phyloP scores from a whole-genome alignment of 805 yeast genomes.

The Lipomyces kockii region DNA sequence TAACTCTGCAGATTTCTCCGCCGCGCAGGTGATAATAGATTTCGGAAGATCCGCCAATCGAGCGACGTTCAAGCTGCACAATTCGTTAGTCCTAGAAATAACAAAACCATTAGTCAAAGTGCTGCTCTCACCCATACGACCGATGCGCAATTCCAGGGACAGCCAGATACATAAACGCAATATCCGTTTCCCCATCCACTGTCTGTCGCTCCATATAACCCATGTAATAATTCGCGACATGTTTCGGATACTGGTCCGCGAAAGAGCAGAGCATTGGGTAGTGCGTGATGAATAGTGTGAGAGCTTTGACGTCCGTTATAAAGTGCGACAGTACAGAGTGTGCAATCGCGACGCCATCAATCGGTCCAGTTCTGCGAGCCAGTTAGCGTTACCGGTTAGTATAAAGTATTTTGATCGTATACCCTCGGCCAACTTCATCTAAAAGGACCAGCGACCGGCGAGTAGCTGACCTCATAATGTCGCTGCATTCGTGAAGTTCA shows the following conservation, averaged over 20 bases:
- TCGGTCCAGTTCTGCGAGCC: constrained; percentile 54
- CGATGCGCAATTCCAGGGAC: constrained; percentile 58
- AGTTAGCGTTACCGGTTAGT: not conserved
- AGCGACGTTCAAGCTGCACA: constrained; percentile 67
- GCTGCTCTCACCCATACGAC: constrained; percentile 62
- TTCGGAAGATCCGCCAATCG: constrained; percentile 62
- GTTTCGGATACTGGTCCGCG: constrained; percentile 47
- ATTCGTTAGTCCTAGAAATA: not conserved
- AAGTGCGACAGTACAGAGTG: constrained; percentile 69
- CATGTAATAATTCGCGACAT: constrained; percentile 71
- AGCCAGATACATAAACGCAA: constrained; percentile 59
- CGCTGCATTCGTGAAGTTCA: constrained; percentile 69
- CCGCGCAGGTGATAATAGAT: constrained; percentile 32
- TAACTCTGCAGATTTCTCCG: constrained; percentile 17
- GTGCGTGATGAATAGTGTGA: constrained; percentile 82
- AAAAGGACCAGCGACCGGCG: constrained; percentile 62
- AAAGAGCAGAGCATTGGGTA: constrained; percentile 68
- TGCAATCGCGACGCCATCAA: constrained; percentile 84
- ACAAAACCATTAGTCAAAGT: not conserved
- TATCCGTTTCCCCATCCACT: constrained; percentile 46
- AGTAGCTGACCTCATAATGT: constrained; percentile 58
- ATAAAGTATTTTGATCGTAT: not conserved
- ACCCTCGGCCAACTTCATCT: constrained; percentile 79
- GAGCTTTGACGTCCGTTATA: constrained; percentile 51
- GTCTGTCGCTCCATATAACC: constrained; percentile 52